These are phyloP conservation scores for Osmanthus fragrans DNA, from an alignment of 257 asterid species.

Conservation along the genomic window DNA sequence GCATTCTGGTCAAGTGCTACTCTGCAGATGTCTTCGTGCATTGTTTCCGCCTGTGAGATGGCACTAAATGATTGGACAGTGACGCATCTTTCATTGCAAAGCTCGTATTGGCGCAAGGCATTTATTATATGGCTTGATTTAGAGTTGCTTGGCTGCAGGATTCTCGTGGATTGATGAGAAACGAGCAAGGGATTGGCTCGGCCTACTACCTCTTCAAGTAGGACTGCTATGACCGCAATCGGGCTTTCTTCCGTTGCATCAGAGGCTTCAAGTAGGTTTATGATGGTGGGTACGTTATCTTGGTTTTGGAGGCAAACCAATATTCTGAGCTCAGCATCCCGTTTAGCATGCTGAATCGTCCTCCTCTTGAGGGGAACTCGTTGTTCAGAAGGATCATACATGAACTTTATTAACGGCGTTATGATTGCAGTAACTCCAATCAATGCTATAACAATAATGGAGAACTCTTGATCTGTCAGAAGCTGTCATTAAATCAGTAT, in stretches of 20 bases:
- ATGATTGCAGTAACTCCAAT: constrained; percentile 53
- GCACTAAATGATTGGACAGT: constrained; percentile 55
- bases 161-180: constrained; percentile 56
- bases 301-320: constrained; percentile 58
- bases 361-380: constrained; percentile 39
- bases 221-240: constrained; percentile 57
- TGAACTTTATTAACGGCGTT: constrained; percentile 52
- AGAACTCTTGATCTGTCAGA: constrained; percentile 48
- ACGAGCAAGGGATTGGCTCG: constrained; percentile 74
- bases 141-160: constrained; percentile 42
- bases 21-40: constrained; percentile 66
- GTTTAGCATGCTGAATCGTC: constrained; percentile 64
- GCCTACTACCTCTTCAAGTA: constrained; percentile 65
- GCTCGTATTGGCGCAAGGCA: constrained; percentile 71
- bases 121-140: constrained; percentile 58
- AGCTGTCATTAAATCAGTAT: constrained; percentile 36
- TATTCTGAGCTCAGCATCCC: constrained; percentile 56
- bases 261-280: constrained; percentile 73
- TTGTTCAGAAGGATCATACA: constrained; percentile 46
- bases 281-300: constrained; percentile 54
- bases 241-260: constrained; percentile 60
- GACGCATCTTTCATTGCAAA: constrained; percentile 52
- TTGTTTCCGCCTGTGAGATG: constrained; percentile 45
- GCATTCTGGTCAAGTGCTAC: constrained; percentile 58
- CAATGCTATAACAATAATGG: constrained; percentile 50